A percentile compares a stretch with the other conserved stretches of the same genome.
Evolutionary conservation across 2,329 filamentous ascomycete species (phyloP).

Genomic region (Aspergillus ustus): DNA sequence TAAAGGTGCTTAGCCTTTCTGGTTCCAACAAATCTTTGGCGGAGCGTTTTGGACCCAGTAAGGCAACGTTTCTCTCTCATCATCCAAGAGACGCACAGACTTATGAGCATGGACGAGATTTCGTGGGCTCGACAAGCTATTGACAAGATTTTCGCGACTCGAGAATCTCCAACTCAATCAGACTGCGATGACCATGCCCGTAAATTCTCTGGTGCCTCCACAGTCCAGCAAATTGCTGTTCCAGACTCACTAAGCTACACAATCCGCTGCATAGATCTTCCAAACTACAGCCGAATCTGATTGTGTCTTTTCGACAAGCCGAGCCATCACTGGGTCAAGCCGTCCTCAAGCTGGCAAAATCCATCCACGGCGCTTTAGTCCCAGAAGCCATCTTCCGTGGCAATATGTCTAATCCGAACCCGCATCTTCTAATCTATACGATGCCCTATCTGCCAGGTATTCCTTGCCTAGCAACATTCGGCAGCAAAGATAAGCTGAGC

Average conservation of each 20-base stretch:
- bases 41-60: no score
- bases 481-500: no score
- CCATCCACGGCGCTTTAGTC: no score
- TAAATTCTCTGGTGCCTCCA: constrained; percentile 12
- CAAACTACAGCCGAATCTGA: background rate
- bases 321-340: no score
- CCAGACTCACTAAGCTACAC: constrained; percentile 18
- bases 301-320: no score
- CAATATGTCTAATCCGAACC: background rate
- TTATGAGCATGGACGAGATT: background rate
- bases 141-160: constrained; percentile 7
- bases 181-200: constrained; percentile 19
- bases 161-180: constrained; percentile 13
- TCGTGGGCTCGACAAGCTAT: constrained; percentile 12
- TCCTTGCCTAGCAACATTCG: background rate
- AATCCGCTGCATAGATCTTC: constrained; percentile 6
- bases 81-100: no score
- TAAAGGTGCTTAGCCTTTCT: no score
- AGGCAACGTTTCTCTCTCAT: no score
- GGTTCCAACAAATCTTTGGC: no score
- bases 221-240: constrained; percentile 16
- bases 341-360: no score
- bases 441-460: background rate
- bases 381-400: no score
- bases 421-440: no score